These are phyloP conservation scores for Synchytrium microbalum DNA, from an alignment of 371 early-diverging fungal species.

Conservation along the genomic window DNA sequence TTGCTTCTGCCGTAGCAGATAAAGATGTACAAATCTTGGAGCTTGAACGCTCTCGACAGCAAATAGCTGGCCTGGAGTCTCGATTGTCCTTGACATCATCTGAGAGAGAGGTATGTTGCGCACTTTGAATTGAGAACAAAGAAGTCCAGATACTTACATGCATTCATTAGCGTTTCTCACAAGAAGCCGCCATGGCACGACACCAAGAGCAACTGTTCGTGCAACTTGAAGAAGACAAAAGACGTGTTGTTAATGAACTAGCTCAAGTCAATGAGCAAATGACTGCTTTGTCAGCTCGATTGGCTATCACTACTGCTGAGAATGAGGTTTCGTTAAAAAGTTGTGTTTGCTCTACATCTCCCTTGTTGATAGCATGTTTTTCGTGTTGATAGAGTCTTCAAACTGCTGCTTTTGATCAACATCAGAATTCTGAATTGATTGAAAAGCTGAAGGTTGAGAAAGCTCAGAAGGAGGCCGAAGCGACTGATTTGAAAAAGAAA, in stretches of 20 bases:
- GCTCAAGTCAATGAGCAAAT: neutral
- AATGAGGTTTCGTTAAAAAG: neutral
- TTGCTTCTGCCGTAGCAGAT: neutral
- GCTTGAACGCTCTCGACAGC: neutral
- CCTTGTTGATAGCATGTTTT: no score
- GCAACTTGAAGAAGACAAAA: neutral
- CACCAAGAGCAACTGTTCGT: neutral
- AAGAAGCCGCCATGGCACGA: neutral
- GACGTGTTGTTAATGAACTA: neutral
- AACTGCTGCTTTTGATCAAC: neutral
- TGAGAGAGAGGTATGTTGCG: no score
- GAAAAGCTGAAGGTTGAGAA: neutral
- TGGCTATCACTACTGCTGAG: neutral
- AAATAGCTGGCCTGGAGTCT: neutral
- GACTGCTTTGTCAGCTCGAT: neutral
- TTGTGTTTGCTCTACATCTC: no score
- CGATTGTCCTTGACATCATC: no score
- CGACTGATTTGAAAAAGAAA: neutral
- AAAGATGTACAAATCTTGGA: neutral
- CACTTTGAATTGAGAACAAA: no score
- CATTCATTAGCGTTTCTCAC: neutral
- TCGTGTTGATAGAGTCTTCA: neutral
- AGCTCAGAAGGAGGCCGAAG: neutral
- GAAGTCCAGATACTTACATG: no score
- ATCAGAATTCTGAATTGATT: neutral